Evolutionary conservation across 208 protist species (phyloP).

Genomic region (Crithidia brevicula): DNA sequence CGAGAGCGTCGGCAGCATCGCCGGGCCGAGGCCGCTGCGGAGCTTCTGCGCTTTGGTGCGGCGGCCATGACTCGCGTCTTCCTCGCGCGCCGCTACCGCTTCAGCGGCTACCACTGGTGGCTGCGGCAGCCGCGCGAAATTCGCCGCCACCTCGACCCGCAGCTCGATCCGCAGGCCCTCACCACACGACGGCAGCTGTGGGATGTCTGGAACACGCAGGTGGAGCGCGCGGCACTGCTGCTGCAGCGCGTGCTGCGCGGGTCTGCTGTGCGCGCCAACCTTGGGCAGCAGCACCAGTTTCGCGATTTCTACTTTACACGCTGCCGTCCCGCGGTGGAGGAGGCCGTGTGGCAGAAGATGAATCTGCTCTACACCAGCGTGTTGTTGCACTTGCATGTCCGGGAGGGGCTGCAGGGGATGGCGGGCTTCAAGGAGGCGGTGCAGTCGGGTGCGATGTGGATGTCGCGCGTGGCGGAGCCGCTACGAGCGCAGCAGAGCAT

Average conservation of each 20-base stretch:
- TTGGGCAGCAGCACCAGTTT: constrained; percentile 37
- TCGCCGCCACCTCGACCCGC: constrained; percentile 24
- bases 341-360: constrained; percentile 35
- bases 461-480: constrained; percentile 1
- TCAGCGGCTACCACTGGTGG: constrained; percentile 56
- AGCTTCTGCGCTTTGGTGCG: constrained; percentile 35
- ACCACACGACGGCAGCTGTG: constrained; percentile 24
- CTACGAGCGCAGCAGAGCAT: constrained; percentile 5
- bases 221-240: constrained; percentile 22
- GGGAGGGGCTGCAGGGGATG: constrained; percentile 33
- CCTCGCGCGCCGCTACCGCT: constrained; percentile 52
- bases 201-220: constrained; percentile 34
- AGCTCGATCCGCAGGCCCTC: constrained; percentile 15
- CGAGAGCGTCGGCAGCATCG: constrained; percentile 24
- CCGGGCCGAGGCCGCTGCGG: constrained; percentile 23
- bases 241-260: constrained; percentile 51
- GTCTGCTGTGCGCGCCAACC: constrained; percentile 14
- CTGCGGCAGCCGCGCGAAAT: constrained; percentile 42
- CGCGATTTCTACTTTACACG: constrained; percentile 36
- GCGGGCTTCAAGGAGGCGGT: constrained; percentile 12
- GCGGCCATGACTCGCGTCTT: constrained; percentile 42
- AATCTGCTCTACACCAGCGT: constrained; percentile 32
- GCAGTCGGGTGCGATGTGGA: constrained; percentile 15
- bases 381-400: constrained; percentile 43
- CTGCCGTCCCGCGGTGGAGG: constrained; percentile 56